Conservation (phyloP, 1,139 yeast species). For the Nematodospora anomalae region DNA sequence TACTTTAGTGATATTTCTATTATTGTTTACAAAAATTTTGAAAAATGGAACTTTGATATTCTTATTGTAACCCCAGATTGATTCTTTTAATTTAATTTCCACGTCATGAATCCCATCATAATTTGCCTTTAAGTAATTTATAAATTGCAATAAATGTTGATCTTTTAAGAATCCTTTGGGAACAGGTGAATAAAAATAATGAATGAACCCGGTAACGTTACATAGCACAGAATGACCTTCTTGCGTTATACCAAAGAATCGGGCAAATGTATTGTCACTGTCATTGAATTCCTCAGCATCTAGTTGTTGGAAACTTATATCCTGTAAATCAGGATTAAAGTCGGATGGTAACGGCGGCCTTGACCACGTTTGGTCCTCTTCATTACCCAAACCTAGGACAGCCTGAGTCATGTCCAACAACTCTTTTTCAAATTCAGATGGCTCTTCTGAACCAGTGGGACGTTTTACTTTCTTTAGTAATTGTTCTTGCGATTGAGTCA, state of each 20-base stretch:
- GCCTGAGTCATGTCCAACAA: constrained; percentile 58
- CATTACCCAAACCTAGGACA: constrained; percentile 24
- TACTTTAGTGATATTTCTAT: constrained; percentile 62
- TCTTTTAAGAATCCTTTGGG: constrained; percentile 71
- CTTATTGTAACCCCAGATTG: constrained; percentile 92
- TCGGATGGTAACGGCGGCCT: constrained; percentile 54
- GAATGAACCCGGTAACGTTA: constrained; percentile 84
- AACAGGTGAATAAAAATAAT: constrained; percentile 89
- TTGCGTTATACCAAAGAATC: constrained; percentile 90
- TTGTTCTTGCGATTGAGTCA: constrained; percentile 32
- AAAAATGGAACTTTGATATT: constrained; percentile 77
- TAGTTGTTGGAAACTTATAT: constrained; percentile 82
- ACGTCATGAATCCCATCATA: constrained; percentile 62
- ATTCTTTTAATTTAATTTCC: constrained; percentile 70
- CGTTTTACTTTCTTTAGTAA: constrained; percentile 37
- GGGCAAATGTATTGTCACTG: constrained; percentile 61
- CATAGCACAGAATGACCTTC: constrained; percentile 88
- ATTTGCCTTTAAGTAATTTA: constrained; percentile 46
- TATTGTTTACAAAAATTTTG: constrained; percentile 66
- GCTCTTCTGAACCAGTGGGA: constrained; percentile 42
- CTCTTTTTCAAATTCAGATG: constrained; percentile 67
- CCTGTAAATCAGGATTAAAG: constrained; percentile 49
- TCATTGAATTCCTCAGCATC: constrained; percentile 85
- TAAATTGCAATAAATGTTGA: constrained; percentile 51
- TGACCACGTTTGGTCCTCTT: constrained; percentile 59